Base-by-base conservation (phyloP, 371 early-diverging fungal genomes). In the Mucor saturninus region DNA sequence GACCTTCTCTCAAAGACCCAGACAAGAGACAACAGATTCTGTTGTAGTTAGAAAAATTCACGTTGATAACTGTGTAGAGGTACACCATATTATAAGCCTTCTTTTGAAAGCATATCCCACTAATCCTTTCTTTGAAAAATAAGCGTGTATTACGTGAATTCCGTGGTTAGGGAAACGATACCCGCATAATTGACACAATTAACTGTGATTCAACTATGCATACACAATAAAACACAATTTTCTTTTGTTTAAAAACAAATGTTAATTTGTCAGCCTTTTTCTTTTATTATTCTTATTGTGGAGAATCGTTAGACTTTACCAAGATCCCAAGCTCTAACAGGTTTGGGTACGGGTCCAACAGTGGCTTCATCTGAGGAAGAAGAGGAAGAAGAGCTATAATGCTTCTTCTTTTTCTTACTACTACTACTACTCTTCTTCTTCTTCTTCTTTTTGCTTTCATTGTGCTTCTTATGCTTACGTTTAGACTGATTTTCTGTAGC, bases 371-470 rank as follows among this genome's bases (percentile, higher is more conserved):
- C 30, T 11, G 38, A 48, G 6, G 58, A 58, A 21, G 50, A 50
- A 9, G 50, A 50, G 5, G 50, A 50, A 8, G 49, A 49, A 0
- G 49, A 46, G 9, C 21, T 46, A 21, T 21, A 15, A 15, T 46
- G 26, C 21, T 46, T 46, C 26, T 42, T 42, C 10, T n/a, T 54
- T 14, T 55, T 56, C 21, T 21, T 21, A 21, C 21, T 21, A 21
- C 21, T 21, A 21, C 21, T 21, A 4, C 28, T 39, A 39, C 56
- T 39, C 21, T 43, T 31, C 2, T 32, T 56, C 31, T 45, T 30
- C 6, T 32, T 28, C 53, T 71, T 69, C 39, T 71, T 70, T 54
- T 69, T 48, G 50, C 69, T 63, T 38, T 76, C 67, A 13, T 58
- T 48, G 3, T 59, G 42, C 60, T 66, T 65, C 15, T 65, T 65